Base-by-base conservation (phyloP, 805 yeast genomes). In the Kuraishia cidri region DNA sequence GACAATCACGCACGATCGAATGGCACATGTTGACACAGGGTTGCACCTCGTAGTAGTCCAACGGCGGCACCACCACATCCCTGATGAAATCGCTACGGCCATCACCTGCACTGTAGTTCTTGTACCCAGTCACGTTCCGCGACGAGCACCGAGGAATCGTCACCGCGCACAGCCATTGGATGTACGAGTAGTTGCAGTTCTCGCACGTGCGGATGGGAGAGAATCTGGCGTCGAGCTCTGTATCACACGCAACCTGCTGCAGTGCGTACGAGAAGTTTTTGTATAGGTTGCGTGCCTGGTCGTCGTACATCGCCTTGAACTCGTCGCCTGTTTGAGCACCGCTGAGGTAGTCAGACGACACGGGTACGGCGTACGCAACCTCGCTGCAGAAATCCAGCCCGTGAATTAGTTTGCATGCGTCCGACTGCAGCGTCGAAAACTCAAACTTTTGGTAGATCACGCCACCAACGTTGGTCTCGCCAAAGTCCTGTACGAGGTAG, bases 331-430 rank as follows among this genome's bases (percentile, higher is more conserved):
- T 56, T 23, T 48, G 49, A 3, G 44, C 38, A 2, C 55, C 53
- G 20, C 57, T 23, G 14, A 45, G 26, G n/a, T 44, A 48, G 7
- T 38, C 33, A 6, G 34, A 37, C 11, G 57, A 58, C 5, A 53
- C 64, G 0, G 97, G 97, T 0, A 84, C 95, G 0, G 95, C 69
- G 56, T 88, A 90, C 1, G 95, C 92, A 16, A 90, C 94, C 29
- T 73, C 71, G 20, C 64, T 54, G 54, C 98, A 90, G 47, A 87
- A 87, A 3, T 72, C 76, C 37, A 90, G 62, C 37, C 74, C 81
- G 50, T 72, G 85, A 12, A 87, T 70, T 31, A 88, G 56, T 38
- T 79, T 72, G 52, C 98, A 90, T 2, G 83, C 69, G 13, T 62
- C 58, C 2, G 64, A 49, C 17, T 52, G 54, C 52, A 71, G 54